A percentile compares a stretch with the other conserved stretches of the same genome.
Conservation (phyloP, 2,329 filamentous ascomycete species). For the Trichoderma sp. region DNA sequence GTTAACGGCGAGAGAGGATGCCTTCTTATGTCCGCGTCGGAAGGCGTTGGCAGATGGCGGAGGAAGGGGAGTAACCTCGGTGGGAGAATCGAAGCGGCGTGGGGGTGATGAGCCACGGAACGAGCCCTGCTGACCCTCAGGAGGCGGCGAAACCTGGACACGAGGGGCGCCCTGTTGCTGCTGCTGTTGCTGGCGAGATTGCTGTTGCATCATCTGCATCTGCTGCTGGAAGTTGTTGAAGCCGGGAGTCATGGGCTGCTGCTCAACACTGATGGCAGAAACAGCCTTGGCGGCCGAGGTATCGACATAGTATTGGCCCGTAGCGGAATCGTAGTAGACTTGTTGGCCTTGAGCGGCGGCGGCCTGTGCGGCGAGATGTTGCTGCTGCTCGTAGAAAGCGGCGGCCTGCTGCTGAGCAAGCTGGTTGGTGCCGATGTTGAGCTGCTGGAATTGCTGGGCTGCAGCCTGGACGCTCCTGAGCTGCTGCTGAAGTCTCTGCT, state of each 20-base stretch:
- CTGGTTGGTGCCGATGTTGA: conserved; percentile 64
- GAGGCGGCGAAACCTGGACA: conserved; percentile 80
- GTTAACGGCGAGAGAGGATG: conserved; percentile 70
- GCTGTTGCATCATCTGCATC: conserved; percentile 43
- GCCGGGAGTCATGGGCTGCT: conserved; percentile 44
- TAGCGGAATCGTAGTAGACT: conserved; percentile 82
- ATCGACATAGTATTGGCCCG: conserved; percentile 82
- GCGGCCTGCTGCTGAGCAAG: conserved; percentile 46
- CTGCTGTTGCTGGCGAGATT: conserved; percentile 33
- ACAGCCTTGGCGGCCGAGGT: conserved; percentile 56
- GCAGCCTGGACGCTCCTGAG: conserved; percentile 80
- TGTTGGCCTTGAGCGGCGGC: conserved; percentile 65
- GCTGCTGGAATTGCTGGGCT: conserved; percentile 77
- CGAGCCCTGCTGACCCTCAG: conserved; percentile 54
- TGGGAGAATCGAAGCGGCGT: conserved; percentile 68
- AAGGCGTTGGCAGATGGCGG: conserved; percentile 89
- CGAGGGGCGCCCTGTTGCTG: conserved; percentile 62
- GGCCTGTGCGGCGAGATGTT: conserved; percentile 43
- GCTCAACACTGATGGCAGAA: conserved; percentile 46
- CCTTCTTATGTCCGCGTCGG: conserved; percentile 92
- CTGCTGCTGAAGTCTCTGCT: conserved; percentile 93
- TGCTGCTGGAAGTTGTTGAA: conserved; percentile 38
- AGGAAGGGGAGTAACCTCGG: conserved; percentile 70
- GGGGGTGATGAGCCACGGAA: conserved; percentile 67
- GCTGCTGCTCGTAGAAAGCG: conserved; percentile 39